phyloP scores from a whole-genome alignment of 768 basidiomycete species.

The Xerocomus spinulosus region DNA sequence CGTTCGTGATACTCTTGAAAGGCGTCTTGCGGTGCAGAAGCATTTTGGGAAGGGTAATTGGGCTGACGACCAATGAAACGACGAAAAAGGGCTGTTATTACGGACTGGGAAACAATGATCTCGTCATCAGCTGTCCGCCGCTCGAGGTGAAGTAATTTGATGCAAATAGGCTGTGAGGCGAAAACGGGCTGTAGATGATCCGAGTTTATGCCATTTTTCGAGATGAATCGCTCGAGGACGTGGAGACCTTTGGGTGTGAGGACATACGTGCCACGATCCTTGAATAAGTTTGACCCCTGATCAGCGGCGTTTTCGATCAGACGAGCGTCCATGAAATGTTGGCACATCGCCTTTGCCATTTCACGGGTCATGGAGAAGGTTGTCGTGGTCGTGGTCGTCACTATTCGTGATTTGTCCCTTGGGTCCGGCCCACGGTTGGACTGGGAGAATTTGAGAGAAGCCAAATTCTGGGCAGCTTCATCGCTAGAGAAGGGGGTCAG shows the following conservation, averaged over 20 bases:
- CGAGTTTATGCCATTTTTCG: slow-evolving; percentile 96
- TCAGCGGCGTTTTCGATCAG: slow-evolving; percentile 96
- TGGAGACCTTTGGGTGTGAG: slow-evolving; percentile 98
- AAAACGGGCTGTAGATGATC: slow-evolving; percentile 91
- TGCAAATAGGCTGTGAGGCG: slow-evolving; percentile 88
- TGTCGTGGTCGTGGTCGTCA: slow-evolving; percentile 98
- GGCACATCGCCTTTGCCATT: slow-evolving; percentile 99
- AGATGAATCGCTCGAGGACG: slow-evolving; percentile 98
- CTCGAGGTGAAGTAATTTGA: slow-evolving; percentile 96
- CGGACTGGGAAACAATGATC: slow-evolving; percentile 91
- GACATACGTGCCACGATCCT: slow-evolving; percentile 94
- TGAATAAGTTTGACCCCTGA: slow-evolving; percentile 84
- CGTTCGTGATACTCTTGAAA: slow-evolving; percentile 77
- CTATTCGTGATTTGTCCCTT: slow-evolving; percentile 93
- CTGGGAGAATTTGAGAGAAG: slow-evolving; percentile 97
- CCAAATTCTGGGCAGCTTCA: slow-evolving; percentile 89
- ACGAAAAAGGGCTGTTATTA: slow-evolving; percentile 91
- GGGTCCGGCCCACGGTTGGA: slow-evolving; percentile 98
- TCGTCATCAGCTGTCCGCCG: slow-evolving; percentile 91
- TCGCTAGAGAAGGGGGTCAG: slow-evolving; percentile 52
- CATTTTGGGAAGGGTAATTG: slow-evolving; percentile 58
- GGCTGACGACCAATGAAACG: slow-evolving; percentile 89
- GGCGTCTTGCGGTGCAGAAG: slow-evolving; percentile 48
- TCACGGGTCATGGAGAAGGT: slow-evolving; percentile 99
- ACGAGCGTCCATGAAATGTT: slow-evolving; percentile 99